These are phyloP conservation scores for Aphanomyces euteiches DNA, from an alignment of 352 stramenopile species.

Conservation along the genomic window DNA sequence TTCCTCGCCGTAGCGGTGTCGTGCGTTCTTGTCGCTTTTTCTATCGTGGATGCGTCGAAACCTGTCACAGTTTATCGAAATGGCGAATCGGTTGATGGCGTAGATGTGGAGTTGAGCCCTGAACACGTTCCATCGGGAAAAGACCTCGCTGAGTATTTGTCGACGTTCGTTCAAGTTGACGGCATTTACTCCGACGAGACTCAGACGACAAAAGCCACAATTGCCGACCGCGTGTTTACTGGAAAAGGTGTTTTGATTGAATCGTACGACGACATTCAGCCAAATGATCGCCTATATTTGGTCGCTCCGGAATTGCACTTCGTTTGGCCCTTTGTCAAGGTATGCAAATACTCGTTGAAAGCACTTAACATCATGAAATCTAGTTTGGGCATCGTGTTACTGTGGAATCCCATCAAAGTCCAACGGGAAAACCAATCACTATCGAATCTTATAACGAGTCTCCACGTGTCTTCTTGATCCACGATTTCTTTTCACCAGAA, in stretches of 20 bases:
- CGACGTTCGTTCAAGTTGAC: constrained; percentile 71
- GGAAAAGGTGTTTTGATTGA: constrained; percentile 8
- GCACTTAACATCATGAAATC: not conserved
- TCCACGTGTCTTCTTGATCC: constrained; percentile 40
- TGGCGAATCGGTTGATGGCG: constrained; percentile 64
- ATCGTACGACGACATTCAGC: constrained; percentile 20
- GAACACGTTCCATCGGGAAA: constrained; percentile 45
- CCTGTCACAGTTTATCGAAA: constrained; percentile 72
- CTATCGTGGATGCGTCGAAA: not conserved
- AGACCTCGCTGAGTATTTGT: constrained; percentile 73
- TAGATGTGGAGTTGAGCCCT: constrained; percentile 54
- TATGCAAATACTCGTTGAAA: not conserved
- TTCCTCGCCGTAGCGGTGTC: not conserved
- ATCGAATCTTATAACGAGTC: constrained; percentile 31
- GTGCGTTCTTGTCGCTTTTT: not conserved
- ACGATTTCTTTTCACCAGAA: constrained; percentile 44
- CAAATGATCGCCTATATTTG: constrained; percentile 21
- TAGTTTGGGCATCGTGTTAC: constrained; percentile 27
- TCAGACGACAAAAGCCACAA: constrained; percentile 34
- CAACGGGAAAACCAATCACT: constrained; percentile 27
- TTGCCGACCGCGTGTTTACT: constrained; percentile 26
- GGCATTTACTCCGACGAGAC: constrained; percentile 33
- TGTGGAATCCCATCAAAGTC: constrained; percentile 20
- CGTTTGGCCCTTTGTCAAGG: constrained; percentile 27
- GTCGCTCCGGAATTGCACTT: constrained; percentile 18